Base-by-base conservation (phyloP, 441 rosid species). In the Adansonia rubrostipa region DNA sequence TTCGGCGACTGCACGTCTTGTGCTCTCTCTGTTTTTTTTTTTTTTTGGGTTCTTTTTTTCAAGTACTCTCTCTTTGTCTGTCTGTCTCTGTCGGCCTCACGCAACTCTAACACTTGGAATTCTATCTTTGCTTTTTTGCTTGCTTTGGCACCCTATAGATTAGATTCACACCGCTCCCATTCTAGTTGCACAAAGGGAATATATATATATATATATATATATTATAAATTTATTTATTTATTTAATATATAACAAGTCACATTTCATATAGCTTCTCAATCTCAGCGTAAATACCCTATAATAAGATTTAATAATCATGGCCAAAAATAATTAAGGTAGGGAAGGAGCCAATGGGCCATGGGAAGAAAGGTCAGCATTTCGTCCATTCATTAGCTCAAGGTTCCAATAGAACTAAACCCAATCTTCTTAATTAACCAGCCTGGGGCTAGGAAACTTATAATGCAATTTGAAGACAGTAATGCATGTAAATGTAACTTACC, bases 1-100 rank as follows among this genome's bases (percentile, higher is more conserved):
- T 75, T 75, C 78, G 78, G 78, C 72, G 60, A 75, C 15, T 47
- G 67, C 78, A 62, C 57, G 78, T 62, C 66, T 45, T 17, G 9
- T 45, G 28, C 22, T 19, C 70, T 19, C 33, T n/a, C 28, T 42
- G 17, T 47, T 20, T 3, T 0, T 15, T 70, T 28, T 70, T 24
- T 22, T 10, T 5, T 28, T 28, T 28, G 28, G 33, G 33, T 28
- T 28, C 9, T 28, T 1, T 11, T 17, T 19, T 54, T 54, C 33
- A 28, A 2, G 10, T 7, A 15, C 69, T 64, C 22, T 36, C 9
- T 62, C 7, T 4, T 51, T 28, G 33, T 28, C 15, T 14, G 4
- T 10, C 0, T 62, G 0, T 28, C 8, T 10, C 20, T 33, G 69
- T 64, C 47, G 20, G 47, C 5, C 6, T 42, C 15, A 3, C 40